Evolutionary conservation across 2,329 filamentous ascomycete genomes (phyloP), one percentile per base, ranked within the genome.

Genomic region (Fusarium miscanthi): DNA sequence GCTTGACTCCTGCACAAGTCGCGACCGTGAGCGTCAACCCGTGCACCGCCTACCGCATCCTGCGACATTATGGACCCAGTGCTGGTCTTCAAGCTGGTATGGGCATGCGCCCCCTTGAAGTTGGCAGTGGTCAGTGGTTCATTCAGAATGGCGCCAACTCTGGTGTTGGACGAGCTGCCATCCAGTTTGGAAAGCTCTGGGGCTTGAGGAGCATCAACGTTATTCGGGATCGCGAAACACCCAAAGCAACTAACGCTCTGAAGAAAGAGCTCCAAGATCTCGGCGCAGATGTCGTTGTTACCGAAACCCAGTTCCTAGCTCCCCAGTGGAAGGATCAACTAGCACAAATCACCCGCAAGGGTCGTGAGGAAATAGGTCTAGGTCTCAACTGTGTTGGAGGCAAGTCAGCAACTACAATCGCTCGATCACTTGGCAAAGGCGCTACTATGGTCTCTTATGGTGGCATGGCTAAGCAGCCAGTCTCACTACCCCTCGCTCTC

Each of bases 121-220:
- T 82, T 27, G 85, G 84, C 54, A 86, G 85, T 63, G 85, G 95
- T 60, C 92, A 97, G 63, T 99, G 95, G 95, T 94, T 98, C 79
- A 91, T 99, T 51, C 96, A 99, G 83, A 99, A 99, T 80, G 96
- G 95, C 12, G 96, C 95, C 42, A 99, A 99, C 82, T 94, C 91
- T 45, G 96, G 94, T 16, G 96, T 99, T 21, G 96, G 96, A 3
- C 87, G 96, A 42, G 93, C 95, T 6, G 95, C 94, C 16, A 96
- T 98, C 73, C 96, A 99, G 83, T 86, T 99, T 3, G 95, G 89
- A 4, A 87, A 85, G 76, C 87, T 94, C 59, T 98, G 95, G 95
- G 95, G 95, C 0, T 88, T 96, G 78, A 92, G 94, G 78, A 97
- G 92, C 79, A 93, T 99, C 82, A 98, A 98, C 80, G 87, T 99